Conservation (phyloP, 371 early-diverging fungal species). For the Batkoa obscura region DNA sequence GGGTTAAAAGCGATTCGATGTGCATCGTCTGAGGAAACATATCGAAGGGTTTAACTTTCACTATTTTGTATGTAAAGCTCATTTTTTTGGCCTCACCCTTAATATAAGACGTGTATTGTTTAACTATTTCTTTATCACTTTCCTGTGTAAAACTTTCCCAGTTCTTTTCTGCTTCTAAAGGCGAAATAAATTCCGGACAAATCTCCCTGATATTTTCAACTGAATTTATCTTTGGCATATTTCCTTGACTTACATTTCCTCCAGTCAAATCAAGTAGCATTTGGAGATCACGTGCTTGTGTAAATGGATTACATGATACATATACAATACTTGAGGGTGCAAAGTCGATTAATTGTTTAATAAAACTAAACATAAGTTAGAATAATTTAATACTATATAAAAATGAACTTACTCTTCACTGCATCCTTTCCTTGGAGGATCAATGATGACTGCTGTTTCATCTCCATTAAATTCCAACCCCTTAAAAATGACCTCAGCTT, state of each 20-base stretch:
- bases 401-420: slow-evolving; percentile 10
- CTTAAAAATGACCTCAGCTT: slow-evolving; percentile 28
- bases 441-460: slow-evolving; percentile 37
- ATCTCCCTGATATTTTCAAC: background rate
- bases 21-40: slow-evolving; percentile 47
- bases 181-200: background rate
- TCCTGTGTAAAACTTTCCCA: background rate
- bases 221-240: slow-evolving; percentile 7
- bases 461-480: slow-evolving; percentile 22
- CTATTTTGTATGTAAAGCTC: slow-evolving; percentile 20
- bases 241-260: slow-evolving; percentile 10
- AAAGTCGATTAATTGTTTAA: slow-evolving; percentile 34
- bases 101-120: background rate
- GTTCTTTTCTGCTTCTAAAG: background rate
- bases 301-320: slow-evolving; percentile 38
- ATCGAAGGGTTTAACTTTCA: slow-evolving; percentile 34
- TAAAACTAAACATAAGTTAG: slow-evolving; percentile 12
- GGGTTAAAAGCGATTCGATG: slow-evolving; percentile 33
- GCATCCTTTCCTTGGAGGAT: slow-evolving; percentile 46
- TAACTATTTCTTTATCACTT: background rate
- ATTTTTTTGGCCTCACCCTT: background rate
- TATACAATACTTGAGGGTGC: slow-evolving; percentile 39
- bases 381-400: too few species aligned
- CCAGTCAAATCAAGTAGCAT: slow-evolving; percentile 19
- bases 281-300: slow-evolving; percentile 32